Evolutionary conservation across 2,329 filamentous ascomycete species (phyloP).

Genomic region (Verticillium nonalfalfae): DNA sequence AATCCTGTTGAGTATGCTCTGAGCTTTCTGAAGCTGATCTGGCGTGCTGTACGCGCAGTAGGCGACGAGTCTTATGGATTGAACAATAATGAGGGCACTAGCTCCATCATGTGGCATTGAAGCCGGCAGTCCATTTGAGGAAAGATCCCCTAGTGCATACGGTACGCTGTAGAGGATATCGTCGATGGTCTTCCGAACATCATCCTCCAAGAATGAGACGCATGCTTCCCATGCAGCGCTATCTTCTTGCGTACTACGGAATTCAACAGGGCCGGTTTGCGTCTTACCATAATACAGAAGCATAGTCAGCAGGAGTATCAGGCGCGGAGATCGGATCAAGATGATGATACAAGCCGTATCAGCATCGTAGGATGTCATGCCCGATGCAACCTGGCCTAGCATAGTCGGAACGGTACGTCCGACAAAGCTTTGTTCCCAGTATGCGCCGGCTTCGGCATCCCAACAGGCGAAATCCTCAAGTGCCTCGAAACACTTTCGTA

Average conservation of each 20-base stretch:
- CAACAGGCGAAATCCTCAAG: slow-evolving; percentile 21
- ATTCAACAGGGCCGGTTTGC: slow-evolving; percentile 1
- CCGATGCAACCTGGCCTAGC: slow-evolving; percentile 17
- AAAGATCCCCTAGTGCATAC: slow-evolving; percentile 22
- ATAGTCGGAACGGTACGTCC: slow-evolving; percentile 17
- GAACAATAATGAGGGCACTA: slow-evolving; percentile 20
- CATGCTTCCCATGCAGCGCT: slow-evolving; percentile 4
- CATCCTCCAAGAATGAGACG: slow-evolving; percentile 13
- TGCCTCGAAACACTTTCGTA: slow-evolving; percentile 18
- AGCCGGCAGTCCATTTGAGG: slow-evolving; percentile 13
- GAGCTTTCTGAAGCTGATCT: slow-evolving; percentile 14
- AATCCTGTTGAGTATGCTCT: slow-evolving; percentile 16
- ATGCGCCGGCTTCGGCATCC: slow-evolving; percentile 21
- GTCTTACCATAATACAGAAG: slow-evolving; percentile 16
- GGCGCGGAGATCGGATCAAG: slow-evolving; percentile 20
- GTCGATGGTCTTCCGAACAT: slow-evolving; percentile 19
- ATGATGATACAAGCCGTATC: slow-evolving; percentile 26
- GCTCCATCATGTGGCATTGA: slow-evolving; percentile 21
- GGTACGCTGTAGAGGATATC: slow-evolving; percentile 23
- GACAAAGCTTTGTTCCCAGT: slow-evolving; percentile 23
- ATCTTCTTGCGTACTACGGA: background rate
- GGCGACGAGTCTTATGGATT: slow-evolving; percentile 22
- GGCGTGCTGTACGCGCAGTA: slow-evolving; percentile 19
- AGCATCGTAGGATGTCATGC: slow-evolving; percentile 16
- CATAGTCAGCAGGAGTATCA: slow-evolving; percentile 21